Base-by-base conservation (phyloP, 805 yeast species). In the Cyberlindnera suaveolens region DNA sequence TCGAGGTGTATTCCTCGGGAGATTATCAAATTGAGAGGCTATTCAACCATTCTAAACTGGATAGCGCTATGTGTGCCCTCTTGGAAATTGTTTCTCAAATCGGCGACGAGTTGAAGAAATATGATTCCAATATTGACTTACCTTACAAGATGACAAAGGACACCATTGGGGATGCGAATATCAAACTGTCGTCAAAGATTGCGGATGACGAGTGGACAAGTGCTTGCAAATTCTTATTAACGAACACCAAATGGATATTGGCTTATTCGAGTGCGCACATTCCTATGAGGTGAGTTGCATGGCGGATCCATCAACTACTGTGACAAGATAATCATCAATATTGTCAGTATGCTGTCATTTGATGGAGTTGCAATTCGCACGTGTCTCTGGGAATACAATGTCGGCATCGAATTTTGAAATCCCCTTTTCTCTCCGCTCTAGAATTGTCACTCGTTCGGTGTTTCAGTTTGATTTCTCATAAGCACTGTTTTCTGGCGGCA, bases 131-230 rank as follows among this genome's bases (percentile, higher is more conserved):
- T 9, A 71, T 81, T 36, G 86, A 81, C 36, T 61, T 88, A 16
- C 96, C 97, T 0, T 88, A 88, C 58, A 65, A 65, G 16, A 86
- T 90, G 62, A 71, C 75, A 1, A 72, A 71, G 8, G 96, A 85
- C 48, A 74, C 74, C 41, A 82, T 91, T 31, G 95, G 93, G 1
- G 89, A 86, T 1, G 74, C 78, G 43, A 77, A 85, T 39, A 82
- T 91, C n/a, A 68, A 80, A 38, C 72, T 87, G 1, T 77, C 85
- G 2, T 74, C 85, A 3, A 68, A 72, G 45, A 64, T 72, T 4
- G 75, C 82, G 1, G 82, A 82, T 58, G 78, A 78, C 36, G 87
- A 84, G 48, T 90, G 98, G 98, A 87, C 96, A 0, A 77, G 82
- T 20, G 91, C 95, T 1, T 89, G 96, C 64, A 83, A 85, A 54